Percentiles rank a stretch among this genome's conserved stretches.
These are phyloP conservation scores for Stylonectria norvegica DNA, from an alignment of 2,329 filamentous ascomycete species.

Conservation along the genomic window DNA sequence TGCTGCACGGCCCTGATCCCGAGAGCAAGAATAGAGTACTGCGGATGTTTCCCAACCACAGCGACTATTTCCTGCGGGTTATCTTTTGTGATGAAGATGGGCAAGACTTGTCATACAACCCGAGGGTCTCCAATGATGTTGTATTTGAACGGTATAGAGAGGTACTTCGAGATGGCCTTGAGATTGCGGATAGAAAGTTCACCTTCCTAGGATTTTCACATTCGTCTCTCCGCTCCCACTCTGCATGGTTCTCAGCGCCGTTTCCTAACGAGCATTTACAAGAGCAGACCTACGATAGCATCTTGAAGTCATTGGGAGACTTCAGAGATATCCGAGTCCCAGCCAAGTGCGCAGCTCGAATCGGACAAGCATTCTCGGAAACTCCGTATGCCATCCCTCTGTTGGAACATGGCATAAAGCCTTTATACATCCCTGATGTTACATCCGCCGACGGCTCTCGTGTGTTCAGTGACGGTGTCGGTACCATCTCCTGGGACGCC, in stretches of 20 bases:
- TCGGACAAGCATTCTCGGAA: slow-evolving; percentile 70
- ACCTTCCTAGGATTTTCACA: slow-evolving; percentile 75
- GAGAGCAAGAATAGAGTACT: slow-evolving; percentile 70
- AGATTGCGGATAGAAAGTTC: slow-evolving; percentile 60
- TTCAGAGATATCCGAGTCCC: slow-evolving; percentile 51
- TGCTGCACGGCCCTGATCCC: slow-evolving; percentile 57
- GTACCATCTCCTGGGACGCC: slow-evolving; percentile 63
- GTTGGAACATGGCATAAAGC: slow-evolving; percentile 32
- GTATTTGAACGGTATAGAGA: slow-evolving; percentile 59
- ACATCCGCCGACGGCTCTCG: slow-evolving; percentile 45
- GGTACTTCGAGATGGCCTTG: slow-evolving; percentile 57
- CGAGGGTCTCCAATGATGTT: slow-evolving; percentile 40
- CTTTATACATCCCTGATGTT: slow-evolving; percentile 47
- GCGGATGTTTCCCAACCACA: slow-evolving; percentile 58
- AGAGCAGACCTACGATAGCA: slow-evolving; percentile 37
- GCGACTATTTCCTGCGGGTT: slow-evolving; percentile 66
- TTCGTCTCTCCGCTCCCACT: slow-evolving; percentile 69
- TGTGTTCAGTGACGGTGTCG: slow-evolving; percentile 77
- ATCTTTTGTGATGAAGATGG: slow-evolving; percentile 73
- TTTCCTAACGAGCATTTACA: slow-evolving; percentile 38
- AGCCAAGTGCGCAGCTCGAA: slow-evolving; percentile 56
- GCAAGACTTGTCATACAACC: slow-evolving; percentile 57
- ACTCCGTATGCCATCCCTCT: slow-evolving; percentile 62
- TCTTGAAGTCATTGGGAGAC: slow-evolving; percentile 48
- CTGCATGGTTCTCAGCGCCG: slow-evolving; percentile 59